A percentile compares a stretch with the other conserved stretches of the same genome.
Conservation (phyloP, 1,284 basidiomycete genomes). For the Sporisorium iseilematis-ciliati region DNA sequence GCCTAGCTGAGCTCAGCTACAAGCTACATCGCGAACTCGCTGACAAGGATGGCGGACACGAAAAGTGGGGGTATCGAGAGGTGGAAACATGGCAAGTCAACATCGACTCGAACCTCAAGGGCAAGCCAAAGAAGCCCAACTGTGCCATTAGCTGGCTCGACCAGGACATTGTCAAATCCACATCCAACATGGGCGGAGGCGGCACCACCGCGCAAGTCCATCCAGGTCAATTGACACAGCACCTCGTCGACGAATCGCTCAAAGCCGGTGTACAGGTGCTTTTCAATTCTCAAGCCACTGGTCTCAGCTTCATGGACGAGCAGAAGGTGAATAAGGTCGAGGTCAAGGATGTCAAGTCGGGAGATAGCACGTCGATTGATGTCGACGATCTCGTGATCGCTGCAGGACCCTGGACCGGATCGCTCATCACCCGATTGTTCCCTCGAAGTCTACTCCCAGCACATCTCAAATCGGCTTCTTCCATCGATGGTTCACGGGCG, state of each 20-base stretch:
- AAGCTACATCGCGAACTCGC: slow-evolving; percentile 83
- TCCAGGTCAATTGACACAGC: slow-evolving; percentile 82
- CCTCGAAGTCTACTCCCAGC: slow-evolving; percentile 65
- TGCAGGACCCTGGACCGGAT: slow-evolving; percentile 82
- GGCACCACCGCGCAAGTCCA: slow-evolving; percentile 82
- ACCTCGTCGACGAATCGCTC: slow-evolving; percentile 76
- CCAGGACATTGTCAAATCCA: slow-evolving; percentile 58
- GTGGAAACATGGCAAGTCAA: slow-evolving; percentile 70
- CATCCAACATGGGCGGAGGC: slow-evolving; percentile 69
- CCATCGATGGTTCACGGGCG: slow-evolving; percentile 72
- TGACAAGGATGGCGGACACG: slow-evolving; percentile 77
- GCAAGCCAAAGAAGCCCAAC: slow-evolving; percentile 18
- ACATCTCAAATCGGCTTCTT: slow-evolving; percentile 66
- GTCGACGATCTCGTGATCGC: slow-evolving; percentile 42
- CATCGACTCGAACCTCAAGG: slow-evolving; percentile 52
- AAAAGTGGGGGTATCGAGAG: slow-evolving; percentile 87
- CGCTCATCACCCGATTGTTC: slow-evolving; percentile 73
- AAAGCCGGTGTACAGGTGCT: slow-evolving; percentile 71
- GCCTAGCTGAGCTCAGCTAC: slow-evolving; percentile 82
- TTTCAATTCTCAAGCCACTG: slow-evolving; percentile 64
- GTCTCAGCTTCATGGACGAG: slow-evolving; percentile 36
- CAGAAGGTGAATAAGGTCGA: slow-evolving; percentile 42
- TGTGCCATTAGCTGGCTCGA: slow-evolving; percentile 68
- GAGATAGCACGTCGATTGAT: slow-evolving; percentile 18
- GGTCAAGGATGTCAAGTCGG: slow-evolving; percentile 22